These are phyloP conservation scores for Fraxinus velutina DNA, from an alignment of 305 asterid species.

Conservation along the genomic window DNA sequence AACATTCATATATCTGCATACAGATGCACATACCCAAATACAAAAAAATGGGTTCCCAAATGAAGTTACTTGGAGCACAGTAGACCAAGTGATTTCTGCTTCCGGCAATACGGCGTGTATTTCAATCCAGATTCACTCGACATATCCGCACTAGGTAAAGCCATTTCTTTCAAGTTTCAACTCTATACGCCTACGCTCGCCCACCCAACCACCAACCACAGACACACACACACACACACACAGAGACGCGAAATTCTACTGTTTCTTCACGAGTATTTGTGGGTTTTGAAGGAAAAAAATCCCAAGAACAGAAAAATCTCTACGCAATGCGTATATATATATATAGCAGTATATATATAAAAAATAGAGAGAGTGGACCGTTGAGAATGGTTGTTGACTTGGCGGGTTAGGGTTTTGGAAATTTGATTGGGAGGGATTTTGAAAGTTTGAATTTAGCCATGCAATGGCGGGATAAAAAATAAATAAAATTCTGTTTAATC, in stretches of 20 bases:
- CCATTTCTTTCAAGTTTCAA: constrained; percentile 21
- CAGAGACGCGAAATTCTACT: neutral
- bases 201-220: neutral
- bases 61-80: constrained; percentile 70
- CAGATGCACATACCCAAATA: neutral
- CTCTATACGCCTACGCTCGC: neutral
- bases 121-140: constrained; percentile 59
- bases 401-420: constrained; percentile 42
- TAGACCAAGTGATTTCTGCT: constrained; percentile 89
- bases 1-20: neutral
- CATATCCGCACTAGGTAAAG: constrained; percentile 22
- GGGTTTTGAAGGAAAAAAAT: neutral
- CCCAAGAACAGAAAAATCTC: neutral
- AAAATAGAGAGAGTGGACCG: constrained; percentile 13
- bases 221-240: neutral
- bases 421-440: constrained; percentile 49
- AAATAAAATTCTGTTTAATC: constrained; percentile 9
- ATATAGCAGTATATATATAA: neutral
- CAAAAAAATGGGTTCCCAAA: neutral
- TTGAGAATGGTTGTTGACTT: constrained; percentile 37
- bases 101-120: constrained; percentile 66
- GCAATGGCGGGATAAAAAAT: constrained; percentile 43
- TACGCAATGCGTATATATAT: neutral
- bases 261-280: neutral
- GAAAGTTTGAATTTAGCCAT: constrained; percentile 52